These are phyloP conservation scores for Hyaloscypha hepaticicola DNA, from an alignment of 495 filamentous ascomycete genomes.

Conservation along the genomic window DNA sequence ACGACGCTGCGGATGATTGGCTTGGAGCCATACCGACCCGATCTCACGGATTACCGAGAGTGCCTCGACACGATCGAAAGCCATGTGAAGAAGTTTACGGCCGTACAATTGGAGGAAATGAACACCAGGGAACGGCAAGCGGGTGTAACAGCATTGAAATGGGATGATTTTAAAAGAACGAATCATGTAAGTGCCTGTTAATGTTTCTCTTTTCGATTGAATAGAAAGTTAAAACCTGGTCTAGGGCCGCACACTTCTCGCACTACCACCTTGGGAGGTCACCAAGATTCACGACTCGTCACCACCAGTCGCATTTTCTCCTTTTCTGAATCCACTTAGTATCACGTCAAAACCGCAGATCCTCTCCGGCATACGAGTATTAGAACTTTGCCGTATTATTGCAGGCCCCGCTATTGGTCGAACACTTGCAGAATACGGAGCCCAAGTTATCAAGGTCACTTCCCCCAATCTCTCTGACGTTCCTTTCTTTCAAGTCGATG, in stretches of 20 bases:
- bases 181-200: conserved; percentile 49
- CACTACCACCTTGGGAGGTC: conserved; percentile 52
- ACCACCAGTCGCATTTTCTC: conserved; percentile 53
- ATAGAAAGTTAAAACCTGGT: conserved; percentile 17
- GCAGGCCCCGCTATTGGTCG: conserved; percentile 64
- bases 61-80: conserved; percentile 66
- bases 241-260: conserved; percentile 46
- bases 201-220: neutral
- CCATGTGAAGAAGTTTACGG: conserved; percentile 62
- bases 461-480: conserved; percentile 67
- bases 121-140: conserved; percentile 63
- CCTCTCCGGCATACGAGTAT: conserved; percentile 50
- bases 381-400: conserved; percentile 68
- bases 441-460: conserved; percentile 60
- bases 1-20: conserved; percentile 71
- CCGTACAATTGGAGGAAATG: conserved; percentile 61
- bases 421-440: conserved; percentile 66
- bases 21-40: conserved; percentile 59
- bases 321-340: conserved; percentile 37
- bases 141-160: conserved; percentile 63
- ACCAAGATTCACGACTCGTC: conserved; percentile 44
- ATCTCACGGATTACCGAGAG: conserved; percentile 63
- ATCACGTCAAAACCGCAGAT: conserved; percentile 43
- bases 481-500: conserved; percentile 78
- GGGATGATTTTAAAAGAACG: conserved; percentile 62